Conservation (phyloP, 805 yeast species). For the Lipomyces lipofer region DNA sequence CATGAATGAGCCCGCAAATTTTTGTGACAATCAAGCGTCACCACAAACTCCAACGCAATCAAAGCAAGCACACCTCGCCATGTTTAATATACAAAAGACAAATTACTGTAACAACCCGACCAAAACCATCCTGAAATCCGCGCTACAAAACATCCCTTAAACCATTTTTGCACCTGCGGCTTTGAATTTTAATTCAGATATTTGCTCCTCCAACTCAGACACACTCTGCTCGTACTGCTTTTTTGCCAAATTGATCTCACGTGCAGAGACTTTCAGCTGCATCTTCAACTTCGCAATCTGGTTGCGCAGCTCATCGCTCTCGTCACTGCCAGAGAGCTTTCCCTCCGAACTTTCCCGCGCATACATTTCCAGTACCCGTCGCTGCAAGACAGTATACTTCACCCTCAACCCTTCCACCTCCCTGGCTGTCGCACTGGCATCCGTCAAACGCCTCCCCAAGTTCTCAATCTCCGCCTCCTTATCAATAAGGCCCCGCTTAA, state of each 20-base stretch:
- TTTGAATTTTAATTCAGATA: background rate
- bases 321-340: constrained; percentile 11
- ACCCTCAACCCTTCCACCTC: constrained; percentile 17
- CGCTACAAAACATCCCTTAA: too few species aligned
- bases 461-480: constrained; percentile 36
- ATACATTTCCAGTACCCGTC: constrained; percentile 7
- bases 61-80: too few species aligned
- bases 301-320: constrained; percentile 21
- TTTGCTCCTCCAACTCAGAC: constrained; percentile 5
- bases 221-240: constrained; percentile 3
- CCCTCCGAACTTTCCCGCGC: constrained; percentile 3
- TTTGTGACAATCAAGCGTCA: too few species aligned
- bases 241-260: constrained; percentile 5
- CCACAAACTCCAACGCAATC: too few species aligned
- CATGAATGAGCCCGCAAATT: too few species aligned
- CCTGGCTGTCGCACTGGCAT: constrained; percentile 14
- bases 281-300: constrained; percentile 26
- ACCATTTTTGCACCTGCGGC: too few species aligned
- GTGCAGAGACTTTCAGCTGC: constrained; percentile 10
- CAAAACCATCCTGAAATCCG: too few species aligned
- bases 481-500: constrained; percentile 39
- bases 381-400: constrained; percentile 8
- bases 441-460: constrained; percentile 30
- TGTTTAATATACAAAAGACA: too few species aligned
- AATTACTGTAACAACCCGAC: too few species aligned